phyloP scores from a whole-genome alignment of 345 rosid genomes.

The Sapria himalayana region DNA sequence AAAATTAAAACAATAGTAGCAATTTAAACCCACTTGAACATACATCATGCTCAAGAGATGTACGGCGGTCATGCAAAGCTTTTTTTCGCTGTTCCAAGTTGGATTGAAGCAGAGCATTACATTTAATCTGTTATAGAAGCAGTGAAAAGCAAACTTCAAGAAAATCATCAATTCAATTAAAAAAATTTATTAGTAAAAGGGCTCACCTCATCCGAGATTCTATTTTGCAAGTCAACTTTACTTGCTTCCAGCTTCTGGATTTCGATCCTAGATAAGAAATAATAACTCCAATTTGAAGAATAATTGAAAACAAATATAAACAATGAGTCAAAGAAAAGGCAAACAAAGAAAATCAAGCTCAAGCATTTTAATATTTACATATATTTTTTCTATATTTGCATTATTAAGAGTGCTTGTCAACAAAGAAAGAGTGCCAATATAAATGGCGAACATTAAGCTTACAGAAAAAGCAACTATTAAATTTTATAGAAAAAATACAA shows the following conservation, averaged over 20 bases:
- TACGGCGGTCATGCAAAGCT: slow-evolving; percentile 39
- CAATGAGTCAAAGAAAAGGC: not conserved
- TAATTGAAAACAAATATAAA: not conserved
- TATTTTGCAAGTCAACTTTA: slow-evolving; percentile 41
- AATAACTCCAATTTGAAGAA: not conserved
- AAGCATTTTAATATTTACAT: too few species aligned
- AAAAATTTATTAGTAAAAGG: slow-evolving; percentile 3
- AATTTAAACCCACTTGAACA: slow-evolving; percentile 10
- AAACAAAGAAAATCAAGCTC: not conserved
- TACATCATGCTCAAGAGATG: slow-evolving; percentile 65
- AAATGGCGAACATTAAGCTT: too few species aligned
- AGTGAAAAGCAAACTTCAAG: slow-evolving; percentile 3
- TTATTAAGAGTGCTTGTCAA: too few species aligned
- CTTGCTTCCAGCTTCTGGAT: slow-evolving; percentile 47
- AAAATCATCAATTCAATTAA: not conserved
- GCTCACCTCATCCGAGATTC: slow-evolving; percentile 52
- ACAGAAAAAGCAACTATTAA: too few species aligned
- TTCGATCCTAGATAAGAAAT: slow-evolving; percentile 25
- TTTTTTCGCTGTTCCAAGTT: slow-evolving; percentile 44
- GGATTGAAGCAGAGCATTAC: slow-evolving; percentile 38
- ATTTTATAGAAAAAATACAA: too few species aligned
- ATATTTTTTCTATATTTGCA: too few species aligned
- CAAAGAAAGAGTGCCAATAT: too few species aligned
- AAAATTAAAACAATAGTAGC: too few species aligned
- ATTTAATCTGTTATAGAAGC: slow-evolving; percentile 28